phyloP scores from a whole-genome alignment of 495 filamentous ascomycete genomes.

The Bryoglossum gracile region DNA sequence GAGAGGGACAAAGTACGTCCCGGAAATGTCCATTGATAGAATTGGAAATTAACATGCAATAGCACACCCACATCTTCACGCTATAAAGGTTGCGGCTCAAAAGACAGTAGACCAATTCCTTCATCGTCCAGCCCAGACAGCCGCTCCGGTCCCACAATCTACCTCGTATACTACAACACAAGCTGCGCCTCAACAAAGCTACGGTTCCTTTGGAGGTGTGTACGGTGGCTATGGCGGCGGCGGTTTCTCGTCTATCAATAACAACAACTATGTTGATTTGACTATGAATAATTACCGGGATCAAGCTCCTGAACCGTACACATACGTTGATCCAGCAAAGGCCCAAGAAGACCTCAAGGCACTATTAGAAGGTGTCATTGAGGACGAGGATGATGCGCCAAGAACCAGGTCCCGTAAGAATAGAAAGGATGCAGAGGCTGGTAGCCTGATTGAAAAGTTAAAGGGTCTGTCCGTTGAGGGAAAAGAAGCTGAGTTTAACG shows the following conservation, averaged over 20 bases:
- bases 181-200: slow-evolving; percentile 13
- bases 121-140: background rate
- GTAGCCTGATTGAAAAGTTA: slow-evolving; percentile 51
- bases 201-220: slow-evolving; percentile 20
- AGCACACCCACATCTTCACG: slow-evolving; percentile 21
- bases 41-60: background rate
- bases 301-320: slow-evolving; percentile 42
- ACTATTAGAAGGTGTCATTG: slow-evolving; percentile 77
- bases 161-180: slow-evolving; percentile 19
- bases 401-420: slow-evolving; percentile 47
- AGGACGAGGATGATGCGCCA: slow-evolving; percentile 66
- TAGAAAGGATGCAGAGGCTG: slow-evolving; percentile 33
- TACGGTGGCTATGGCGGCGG: slow-evolving; percentile 18
- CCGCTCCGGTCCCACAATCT: slow-evolving; percentile 7
- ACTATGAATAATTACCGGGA: slow-evolving; percentile 18
- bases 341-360: slow-evolving; percentile 83
- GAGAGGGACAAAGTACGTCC: slow-evolving; percentile 8
- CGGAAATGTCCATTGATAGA: background rate
- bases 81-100: slow-evolving; percentile 14
- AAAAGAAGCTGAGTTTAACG: slow-evolving; percentile 27
- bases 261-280: slow-evolving; percentile 22
- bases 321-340: slow-evolving; percentile 69
- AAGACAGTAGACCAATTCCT: slow-evolving; percentile 15
- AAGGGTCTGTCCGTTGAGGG: slow-evolving; percentile 50
- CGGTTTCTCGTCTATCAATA: slow-evolving; percentile 13